Conservation (phyloP, 495 filamentous ascomycete genomes). For the Xylaria grammica region DNA sequence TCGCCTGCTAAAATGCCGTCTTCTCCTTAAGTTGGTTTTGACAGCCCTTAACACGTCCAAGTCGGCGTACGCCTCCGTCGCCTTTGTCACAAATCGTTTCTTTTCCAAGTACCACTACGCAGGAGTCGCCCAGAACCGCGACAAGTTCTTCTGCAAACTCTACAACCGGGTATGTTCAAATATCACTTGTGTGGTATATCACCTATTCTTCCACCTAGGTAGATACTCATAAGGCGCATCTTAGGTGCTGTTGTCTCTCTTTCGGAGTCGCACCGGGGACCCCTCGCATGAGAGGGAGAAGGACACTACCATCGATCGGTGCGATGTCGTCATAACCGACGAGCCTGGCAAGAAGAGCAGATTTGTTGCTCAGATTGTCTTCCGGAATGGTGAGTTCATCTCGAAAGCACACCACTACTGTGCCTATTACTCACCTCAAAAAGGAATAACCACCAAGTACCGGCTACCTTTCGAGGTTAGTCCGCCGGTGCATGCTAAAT, state of each 20-base stretch:
- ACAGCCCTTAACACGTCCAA: slow-evolving; percentile 91
- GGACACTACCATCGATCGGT: slow-evolving; percentile 81
- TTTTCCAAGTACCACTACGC: slow-evolving; percentile 78
- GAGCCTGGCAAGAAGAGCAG: slow-evolving; percentile 76
- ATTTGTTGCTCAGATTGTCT: slow-evolving; percentile 80
- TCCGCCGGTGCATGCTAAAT: slow-evolving; percentile 83
- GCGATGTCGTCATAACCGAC: slow-evolving; percentile 84
- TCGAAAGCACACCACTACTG: neutral
- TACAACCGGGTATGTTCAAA: slow-evolving; percentile 47
- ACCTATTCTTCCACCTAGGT: slow-evolving; percentile 20
- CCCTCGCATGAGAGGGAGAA: slow-evolving; percentile 59
- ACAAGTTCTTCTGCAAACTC: slow-evolving; percentile 56
- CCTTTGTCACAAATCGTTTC: slow-evolving; percentile 73
- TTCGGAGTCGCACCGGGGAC: slow-evolving; percentile 48
- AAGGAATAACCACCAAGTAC: slow-evolving; percentile 87
- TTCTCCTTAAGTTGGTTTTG: slow-evolving; percentile 66
- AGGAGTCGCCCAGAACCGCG: slow-evolving; percentile 48
- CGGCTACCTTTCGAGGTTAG: slow-evolving; percentile 87
- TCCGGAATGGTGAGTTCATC: slow-evolving; percentile 71
- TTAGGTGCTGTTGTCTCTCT: slow-evolving; percentile 53
- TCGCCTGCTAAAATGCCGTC: slow-evolving; percentile 12
- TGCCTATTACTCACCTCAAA: neutral
- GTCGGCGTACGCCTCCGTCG: slow-evolving; percentile 86
- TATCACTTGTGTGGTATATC: too few species aligned
- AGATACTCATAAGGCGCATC: neutral